Base-by-base conservation (phyloP, 2,329 filamentous ascomycete species). In the Fusarium nodosum region DNA sequence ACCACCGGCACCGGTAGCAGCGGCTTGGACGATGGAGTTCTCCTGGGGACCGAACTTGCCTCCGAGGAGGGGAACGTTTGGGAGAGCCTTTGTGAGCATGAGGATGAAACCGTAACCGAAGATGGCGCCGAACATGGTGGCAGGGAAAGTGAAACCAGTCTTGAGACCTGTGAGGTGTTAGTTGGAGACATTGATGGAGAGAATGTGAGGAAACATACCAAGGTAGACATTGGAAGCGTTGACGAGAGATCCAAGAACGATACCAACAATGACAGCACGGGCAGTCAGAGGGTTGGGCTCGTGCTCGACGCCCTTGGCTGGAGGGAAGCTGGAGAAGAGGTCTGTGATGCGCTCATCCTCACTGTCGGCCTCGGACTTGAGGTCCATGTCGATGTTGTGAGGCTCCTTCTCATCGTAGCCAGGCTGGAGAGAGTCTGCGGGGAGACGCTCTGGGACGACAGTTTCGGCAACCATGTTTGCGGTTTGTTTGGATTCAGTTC, bases 171-270 rank as follows among this genome's bases (percentile, higher is more conserved):
- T 5, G 3, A 6, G 15, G 4, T 18, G n/a, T 58, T 22, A 55
- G 56, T 46, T 4, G 10, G 3, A 7, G 10, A 20, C 18, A 24
- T n/a, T 41, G 30, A 13, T 9, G 18, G 6, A 16, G 38, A 11
- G 18, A 20, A 28, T 28, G 3, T 18, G 26, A 22, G 22, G 9
- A 10, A 11, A 16, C 76, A 52, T 78, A 81, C 87, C 87, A 28
- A 90, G 82, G 69, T 90, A 90, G 42, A 90, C 81, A 73, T 90
- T 90, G 60, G 86, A 88, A 12, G 87, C 86, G 71, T 88, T 88
- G 69, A 89, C 86, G 11, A 90, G 80, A 18, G 84, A 86, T 47
- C 88, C 88, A 31, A 88, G 83, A 42, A 86, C 72, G 56, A 85
- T 82, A 46, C 88, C 87, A 34, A 87, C 78, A 39, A 88, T 59